These are phyloP conservation scores for Scheffersomyces parashehatae DNA, from an alignment of 1,139 yeast genomes.

Conservation along the genomic window DNA sequence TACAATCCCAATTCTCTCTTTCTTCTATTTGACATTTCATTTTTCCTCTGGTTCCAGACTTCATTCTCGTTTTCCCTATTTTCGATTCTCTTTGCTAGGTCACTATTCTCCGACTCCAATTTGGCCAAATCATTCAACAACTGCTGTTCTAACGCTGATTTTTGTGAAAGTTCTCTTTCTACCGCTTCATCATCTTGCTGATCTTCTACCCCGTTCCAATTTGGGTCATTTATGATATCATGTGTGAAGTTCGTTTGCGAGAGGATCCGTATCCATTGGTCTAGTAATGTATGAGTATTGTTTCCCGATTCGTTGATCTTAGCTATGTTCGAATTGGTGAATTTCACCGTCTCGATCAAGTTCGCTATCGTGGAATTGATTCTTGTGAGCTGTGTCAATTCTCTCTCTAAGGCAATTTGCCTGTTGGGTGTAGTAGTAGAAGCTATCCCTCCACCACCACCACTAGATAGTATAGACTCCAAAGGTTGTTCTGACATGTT, in stretches of 20 bases:
- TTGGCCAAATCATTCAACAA: constrained; percentile 25
- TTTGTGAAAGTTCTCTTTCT: constrained; percentile 19
- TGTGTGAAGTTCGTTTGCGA: constrained; percentile 48
- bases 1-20: constrained; percentile 27
- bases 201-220: constrained; percentile 31
- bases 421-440: constrained; percentile 12
- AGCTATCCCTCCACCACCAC: not conserved
- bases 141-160: constrained; percentile 21
- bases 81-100: constrained; percentile 26
- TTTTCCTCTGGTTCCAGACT: constrained; percentile 11
- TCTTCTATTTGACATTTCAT: constrained; percentile 19
- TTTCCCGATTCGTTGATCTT: constrained; percentile 33
- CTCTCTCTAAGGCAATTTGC: constrained; percentile 37
- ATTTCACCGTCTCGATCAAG: constrained; percentile 29
- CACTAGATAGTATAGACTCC: too few species aligned
- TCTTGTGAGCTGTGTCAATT: constrained; percentile 33
- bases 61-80: constrained; percentile 22
- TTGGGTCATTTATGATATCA: constrained; percentile 32
- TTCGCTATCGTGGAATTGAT: constrained; percentile 33
- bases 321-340: constrained; percentile 29
- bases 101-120: constrained; percentile 29
- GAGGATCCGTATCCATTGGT: constrained; percentile 47
- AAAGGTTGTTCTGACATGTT: too few species aligned
- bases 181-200: constrained; percentile 16
- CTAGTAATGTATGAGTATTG: constrained; percentile 38